Base-by-base conservation (phyloP, 257 asterid genomes). In the Primulina huaijiensis region DNA sequence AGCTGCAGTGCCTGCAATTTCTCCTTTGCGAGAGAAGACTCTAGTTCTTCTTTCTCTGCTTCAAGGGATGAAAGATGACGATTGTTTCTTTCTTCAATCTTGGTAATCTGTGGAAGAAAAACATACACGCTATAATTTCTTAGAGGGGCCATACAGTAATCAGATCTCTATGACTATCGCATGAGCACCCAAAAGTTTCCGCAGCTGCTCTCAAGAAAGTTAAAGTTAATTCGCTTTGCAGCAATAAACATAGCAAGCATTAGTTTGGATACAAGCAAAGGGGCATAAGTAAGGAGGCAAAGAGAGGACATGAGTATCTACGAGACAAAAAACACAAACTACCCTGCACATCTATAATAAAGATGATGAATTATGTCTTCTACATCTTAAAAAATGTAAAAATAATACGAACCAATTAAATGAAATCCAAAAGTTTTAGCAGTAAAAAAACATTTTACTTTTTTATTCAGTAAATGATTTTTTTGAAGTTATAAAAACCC, bases 21-120 rank as follows among this genome's bases (percentile, higher is more conserved):
- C 87, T 94, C 99, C 84, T 79, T 85, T 75, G 80, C 78, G 56
- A 94, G 87, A 7, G 95, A 82, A 6, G 84, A 82, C 75, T 89
- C 97, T 64, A 89, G 31, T 76, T 89, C 95, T 67, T 88, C 90
- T 82, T 86, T 88, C 73, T 86, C 92, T 62, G 88, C 83, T 78
- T 86, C 84, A 68, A 86, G 83, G 57, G 88, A 74, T 65, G 82
- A 84, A 71, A 91, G 14, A 74, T 83, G 82, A 27, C 64, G 80
- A 53, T 79, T 92, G 71, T 79, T 82, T 53, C 86, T 79, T 80
- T 83, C 89, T 82, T 79, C 97, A 74, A 74, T 80, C 71, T 84
- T 83, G 68, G 79, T 81, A 72, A 68, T 69, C 99, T 89, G 89
- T 68, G 74, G 50, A 72, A 35, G 65, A 38, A 65, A 31, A 59